These are phyloP conservation scores for Dipodascus albidus DNA, from an alignment of 805 yeast species.

Conservation along the genomic window DNA sequence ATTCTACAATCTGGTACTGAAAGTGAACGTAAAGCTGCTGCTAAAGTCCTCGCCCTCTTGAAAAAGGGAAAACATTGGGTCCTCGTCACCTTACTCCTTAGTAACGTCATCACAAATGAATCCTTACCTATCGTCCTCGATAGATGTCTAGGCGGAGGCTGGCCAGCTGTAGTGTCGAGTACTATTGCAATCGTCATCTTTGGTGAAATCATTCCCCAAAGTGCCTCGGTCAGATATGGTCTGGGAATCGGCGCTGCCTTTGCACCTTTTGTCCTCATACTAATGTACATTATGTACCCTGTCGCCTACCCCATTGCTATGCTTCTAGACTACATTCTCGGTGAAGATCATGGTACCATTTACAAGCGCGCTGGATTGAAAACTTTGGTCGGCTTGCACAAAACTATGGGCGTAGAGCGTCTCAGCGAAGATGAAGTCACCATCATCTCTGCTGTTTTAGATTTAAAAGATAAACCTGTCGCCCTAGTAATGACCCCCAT, in stretches of 20 bases:
- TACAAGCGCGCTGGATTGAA: slow-evolving; percentile 89
- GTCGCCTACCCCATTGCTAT: slow-evolving; percentile 83
- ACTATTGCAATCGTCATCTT: slow-evolving; percentile 87
- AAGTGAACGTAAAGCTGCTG: slow-evolving; percentile 54
- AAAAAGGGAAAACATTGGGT: slow-evolving; percentile 93
- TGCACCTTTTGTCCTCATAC: slow-evolving; percentile 71
- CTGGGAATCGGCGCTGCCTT: slow-evolving; percentile 81
- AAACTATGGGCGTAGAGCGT: slow-evolving; percentile 91
- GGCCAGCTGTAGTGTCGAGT: slow-evolving; percentile 92
- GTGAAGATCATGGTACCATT: slow-evolving; percentile 94
- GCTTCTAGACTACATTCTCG: slow-evolving; percentile 68
- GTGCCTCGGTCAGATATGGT: slow-evolving; percentile 87
- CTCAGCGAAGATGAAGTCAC: slow-evolving; percentile 93
- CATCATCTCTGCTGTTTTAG: slow-evolving; percentile 85
- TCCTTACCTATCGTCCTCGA: slow-evolving; percentile 90
- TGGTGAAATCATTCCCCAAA: slow-evolving; percentile 95
- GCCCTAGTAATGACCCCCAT: slow-evolving; percentile 89
- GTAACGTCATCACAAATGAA: slow-evolving; percentile 89
- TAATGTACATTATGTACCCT: slow-evolving; percentile 89
- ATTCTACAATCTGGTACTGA: slow-evolving; percentile 69
- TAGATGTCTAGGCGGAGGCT: slow-evolving; percentile 89
- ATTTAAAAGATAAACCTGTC: slow-evolving; percentile 84
- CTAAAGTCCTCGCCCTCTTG: slow-evolving; percentile 58
- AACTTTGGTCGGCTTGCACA: slow-evolving; percentile 84
- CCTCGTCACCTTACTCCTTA: slow-evolving; percentile 70